phyloP scores from a whole-genome alignment of 2,329 filamentous ascomycete genomes.

The Pseudocercospora fuligena region DNA sequence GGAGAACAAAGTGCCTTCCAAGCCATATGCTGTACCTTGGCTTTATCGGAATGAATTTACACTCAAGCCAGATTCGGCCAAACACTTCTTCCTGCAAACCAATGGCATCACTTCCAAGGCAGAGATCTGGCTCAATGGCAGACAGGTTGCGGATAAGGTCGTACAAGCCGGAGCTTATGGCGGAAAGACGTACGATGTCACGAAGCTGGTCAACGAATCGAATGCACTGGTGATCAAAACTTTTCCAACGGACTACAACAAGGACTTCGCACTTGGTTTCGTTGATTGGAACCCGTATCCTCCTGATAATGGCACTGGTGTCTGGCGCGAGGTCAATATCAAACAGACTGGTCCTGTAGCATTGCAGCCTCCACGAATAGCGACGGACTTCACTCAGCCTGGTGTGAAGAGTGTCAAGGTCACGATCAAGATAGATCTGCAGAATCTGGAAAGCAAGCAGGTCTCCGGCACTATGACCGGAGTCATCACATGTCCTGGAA shows the following conservation, averaged over 20 bases:
- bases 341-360: conserved; percentile 13
- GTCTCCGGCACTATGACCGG: conserved; percentile 8
- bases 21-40: conserved; percentile 13
- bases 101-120: conserved; percentile 23
- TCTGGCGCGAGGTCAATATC: conserved; percentile 16
- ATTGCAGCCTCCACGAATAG: conserved; percentile 5
- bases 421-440: conserved; percentile 13
- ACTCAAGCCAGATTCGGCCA: conserved; percentile 10
- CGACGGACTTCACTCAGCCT: conserved; percentile 10
- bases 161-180: conserved; percentile 19
- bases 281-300: conserved; percentile 23
- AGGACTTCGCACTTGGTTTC: conserved; percentile 17
- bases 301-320: conserved; percentile 20
- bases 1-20: conserved; percentile 12
- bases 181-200: conserved; percentile 21
- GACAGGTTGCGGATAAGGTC: conserved; percentile 7
- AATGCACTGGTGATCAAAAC: conserved; percentile 16
- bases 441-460: conserved; percentile 10
- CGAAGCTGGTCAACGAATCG: neutral
- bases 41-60: conserved; percentile 17
- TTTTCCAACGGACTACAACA: conserved; percentile 14
- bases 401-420: conserved; percentile 10
- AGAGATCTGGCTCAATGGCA: conserved; percentile 20
- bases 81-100: conserved; percentile 17
- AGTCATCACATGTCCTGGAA: neutral